A percentile compares a stretch with the other conserved stretches of the same genome.
Evolutionary conservation across 2,329 filamentous ascomycete species (phyloP).

Genomic region (Rutstroemia sp.): DNA sequence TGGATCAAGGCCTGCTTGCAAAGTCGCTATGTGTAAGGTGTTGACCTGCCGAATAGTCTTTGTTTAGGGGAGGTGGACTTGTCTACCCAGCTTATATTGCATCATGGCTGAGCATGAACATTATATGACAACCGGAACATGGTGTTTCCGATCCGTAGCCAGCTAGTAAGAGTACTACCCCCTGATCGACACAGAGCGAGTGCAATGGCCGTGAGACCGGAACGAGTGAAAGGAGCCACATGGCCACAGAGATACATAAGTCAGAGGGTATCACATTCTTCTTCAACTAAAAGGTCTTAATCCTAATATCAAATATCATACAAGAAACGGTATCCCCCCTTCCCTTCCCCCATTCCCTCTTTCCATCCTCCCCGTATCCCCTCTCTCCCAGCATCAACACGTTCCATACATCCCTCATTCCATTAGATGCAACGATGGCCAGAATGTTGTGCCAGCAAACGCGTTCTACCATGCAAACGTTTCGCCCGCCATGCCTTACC

Average conservation of each 20-base stretch:
- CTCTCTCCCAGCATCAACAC: background rate
- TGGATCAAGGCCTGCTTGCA: too few species aligned
- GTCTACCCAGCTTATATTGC: too few species aligned
- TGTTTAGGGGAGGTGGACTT: too few species aligned
- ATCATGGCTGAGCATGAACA: too few species aligned
- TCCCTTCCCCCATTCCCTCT: background rate
- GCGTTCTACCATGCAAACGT: background rate
- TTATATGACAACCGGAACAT: too few species aligned
- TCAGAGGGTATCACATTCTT: slow-evolving; percentile 9
- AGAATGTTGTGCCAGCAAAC: slow-evolving; percentile 4
- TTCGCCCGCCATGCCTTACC: slow-evolving; percentile 2
- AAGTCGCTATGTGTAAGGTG: too few species aligned
- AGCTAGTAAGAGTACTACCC: too few species aligned
- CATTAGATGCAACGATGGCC: background rate
- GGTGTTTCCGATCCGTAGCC: too few species aligned
- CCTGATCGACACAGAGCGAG: too few species aligned
- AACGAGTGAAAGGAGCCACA: too few species aligned
- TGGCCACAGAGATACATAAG: background rate
- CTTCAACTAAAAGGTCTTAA: background rate
- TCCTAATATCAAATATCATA: slow-evolving; percentile 7
- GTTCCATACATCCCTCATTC: background rate
- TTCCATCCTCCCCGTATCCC: background rate
- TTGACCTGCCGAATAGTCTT: too few species aligned
- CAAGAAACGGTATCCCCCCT: slow-evolving; percentile 9
- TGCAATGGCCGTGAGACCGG: too few species aligned